Percentiles rank a stretch among this genome's conserved stretches.
Conservation (phyloP, 331 rosid species). For the Arachis monticola region DNA sequence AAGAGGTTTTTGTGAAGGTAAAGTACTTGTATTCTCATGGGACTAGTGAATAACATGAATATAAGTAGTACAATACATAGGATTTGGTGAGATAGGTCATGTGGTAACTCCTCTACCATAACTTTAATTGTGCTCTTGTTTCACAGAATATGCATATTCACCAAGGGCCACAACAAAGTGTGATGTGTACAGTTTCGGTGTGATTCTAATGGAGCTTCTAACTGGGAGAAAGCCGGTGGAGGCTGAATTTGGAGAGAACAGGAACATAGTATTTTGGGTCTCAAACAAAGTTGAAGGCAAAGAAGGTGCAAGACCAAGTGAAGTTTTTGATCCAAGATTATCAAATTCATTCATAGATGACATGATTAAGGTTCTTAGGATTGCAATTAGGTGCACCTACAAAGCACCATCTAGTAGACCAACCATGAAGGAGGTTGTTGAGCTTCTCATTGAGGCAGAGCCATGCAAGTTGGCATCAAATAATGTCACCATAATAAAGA, state of each 20-base stretch:
- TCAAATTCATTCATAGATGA: slow-evolving; percentile 61
- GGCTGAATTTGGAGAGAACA: slow-evolving; percentile 88
- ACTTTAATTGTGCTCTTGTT: slow-evolving; percentile 26
- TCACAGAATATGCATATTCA: slow-evolving; percentile 92
- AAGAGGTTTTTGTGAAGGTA: not conserved
- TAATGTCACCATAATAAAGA: slow-evolving; percentile 53
- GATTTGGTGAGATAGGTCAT: not conserved
- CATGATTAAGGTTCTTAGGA: slow-evolving; percentile 68
- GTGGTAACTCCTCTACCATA: slow-evolving; percentile 27
- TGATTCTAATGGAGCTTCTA: slow-evolving; percentile 86
- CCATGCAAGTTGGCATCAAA: slow-evolving; percentile 62
- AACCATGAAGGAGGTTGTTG: slow-evolving; percentile 94
- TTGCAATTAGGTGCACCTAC: slow-evolving; percentile 88
- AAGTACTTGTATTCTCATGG: not conserved
- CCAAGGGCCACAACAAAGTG: slow-evolving; percentile 90
- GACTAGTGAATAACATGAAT: not conserved
- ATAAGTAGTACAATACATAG: not conserved
- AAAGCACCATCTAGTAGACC: slow-evolving; percentile 85
- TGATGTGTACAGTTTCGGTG: slow-evolving; percentile 95
- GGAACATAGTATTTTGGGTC: slow-evolving; percentile 85
- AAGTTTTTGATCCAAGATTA: slow-evolving; percentile 67
- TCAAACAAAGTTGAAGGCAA: slow-evolving; percentile 83
- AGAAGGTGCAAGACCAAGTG: slow-evolving; percentile 74
- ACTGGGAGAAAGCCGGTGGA: slow-evolving; percentile 93
- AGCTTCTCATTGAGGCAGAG: slow-evolving; percentile 68